Evolutionary conservation across 2,329 filamentous ascomycete species (phyloP).

Genomic region (Alternaria burnsii): DNA sequence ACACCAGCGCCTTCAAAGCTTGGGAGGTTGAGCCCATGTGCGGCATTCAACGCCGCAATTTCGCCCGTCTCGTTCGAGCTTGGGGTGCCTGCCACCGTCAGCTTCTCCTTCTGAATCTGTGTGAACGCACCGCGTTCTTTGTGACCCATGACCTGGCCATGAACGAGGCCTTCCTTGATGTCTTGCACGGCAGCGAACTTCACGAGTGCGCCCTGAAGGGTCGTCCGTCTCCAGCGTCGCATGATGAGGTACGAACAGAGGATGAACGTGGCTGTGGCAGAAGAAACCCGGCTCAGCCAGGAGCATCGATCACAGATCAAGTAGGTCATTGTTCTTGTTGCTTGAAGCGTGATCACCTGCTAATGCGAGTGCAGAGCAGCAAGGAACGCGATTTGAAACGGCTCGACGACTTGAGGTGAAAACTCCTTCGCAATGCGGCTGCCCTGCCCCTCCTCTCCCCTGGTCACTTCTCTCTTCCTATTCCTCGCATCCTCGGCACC

Average conservation of each 20-base stretch:
- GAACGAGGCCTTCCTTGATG: too few species aligned
- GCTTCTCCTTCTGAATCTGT: background rate
- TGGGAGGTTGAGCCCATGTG: background rate
- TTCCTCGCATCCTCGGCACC: background rate
- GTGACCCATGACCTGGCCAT: too few species aligned
- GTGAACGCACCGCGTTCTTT: background rate
- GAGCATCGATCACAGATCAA: background rate
- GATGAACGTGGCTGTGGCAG: background rate
- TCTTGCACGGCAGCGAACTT: background rate
- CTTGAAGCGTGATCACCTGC: background rate
- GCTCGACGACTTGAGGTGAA: background rate
- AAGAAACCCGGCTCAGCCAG: background rate
- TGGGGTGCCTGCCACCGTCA: background rate
- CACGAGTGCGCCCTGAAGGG: conserved; percentile 1
- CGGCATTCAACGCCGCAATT: background rate
- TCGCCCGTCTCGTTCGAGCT: background rate
- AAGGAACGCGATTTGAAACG: background rate
- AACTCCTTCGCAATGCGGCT: background rate
- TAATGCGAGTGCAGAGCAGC: background rate
- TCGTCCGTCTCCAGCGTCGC: background rate
- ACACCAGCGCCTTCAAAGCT: background rate
- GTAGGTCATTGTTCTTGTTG: background rate
- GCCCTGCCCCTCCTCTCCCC: background rate
- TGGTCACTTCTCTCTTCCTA: background rate
- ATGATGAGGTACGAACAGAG: background rate